Evolutionary conservation across 495 filamentous ascomycete species (phyloP), one percentile per base, ranked within the genome.

Genomic region (Margaritispora aquatica): DNA sequence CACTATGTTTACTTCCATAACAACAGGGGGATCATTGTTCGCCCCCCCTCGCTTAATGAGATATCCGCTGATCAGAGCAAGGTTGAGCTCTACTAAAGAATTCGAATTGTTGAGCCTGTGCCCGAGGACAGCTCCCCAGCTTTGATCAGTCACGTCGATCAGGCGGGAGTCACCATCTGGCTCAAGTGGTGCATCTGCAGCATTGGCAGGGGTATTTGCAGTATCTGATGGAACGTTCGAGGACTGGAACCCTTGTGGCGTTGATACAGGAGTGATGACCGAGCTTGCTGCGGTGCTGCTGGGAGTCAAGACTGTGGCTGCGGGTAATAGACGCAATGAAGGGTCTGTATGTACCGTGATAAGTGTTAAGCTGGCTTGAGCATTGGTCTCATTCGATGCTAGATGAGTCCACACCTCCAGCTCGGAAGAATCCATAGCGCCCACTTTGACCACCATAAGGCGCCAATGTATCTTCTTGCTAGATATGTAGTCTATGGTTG

Each of bases 121-220:
- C 0, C 78, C 73, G 47, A 92, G 74, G 17, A 96, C 72, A 21
- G 91, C 81, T 26, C 84, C 86, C 89, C 89, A 96, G 1, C 84
- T 88, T 54, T 92, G 87, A 56, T 97, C 92, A 21, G 81, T 82
- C 26, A 84, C 68, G 66, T 97, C 92, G 4, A 89, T 72, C 7
- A 98, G 80, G 17, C 85, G 80, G 7, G 89, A 80, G 46, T 95
- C 89, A 0, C 81, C 76, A 51, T 95, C 91, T 0, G 82, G 69
- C 46, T 90, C 84, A 2, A 70, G 31, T 21, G 63, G 27, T 1
- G 71, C 62, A 7, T 73, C 67, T 0, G 84, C 84, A 5, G 85
- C 75, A 10, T 84, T 79, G 9, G 57, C 24, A 5, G 62, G 57
- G 1, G 65, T 54, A 9, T 63, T 77, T 1, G 75, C 0, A 73